Percentiles rank a stretch among this genome's conserved stretches.
These are phyloP conservation scores for Megacollybia marginata DNA, from an alignment of 768 basidiomycete species.

Conservation along the genomic window DNA sequence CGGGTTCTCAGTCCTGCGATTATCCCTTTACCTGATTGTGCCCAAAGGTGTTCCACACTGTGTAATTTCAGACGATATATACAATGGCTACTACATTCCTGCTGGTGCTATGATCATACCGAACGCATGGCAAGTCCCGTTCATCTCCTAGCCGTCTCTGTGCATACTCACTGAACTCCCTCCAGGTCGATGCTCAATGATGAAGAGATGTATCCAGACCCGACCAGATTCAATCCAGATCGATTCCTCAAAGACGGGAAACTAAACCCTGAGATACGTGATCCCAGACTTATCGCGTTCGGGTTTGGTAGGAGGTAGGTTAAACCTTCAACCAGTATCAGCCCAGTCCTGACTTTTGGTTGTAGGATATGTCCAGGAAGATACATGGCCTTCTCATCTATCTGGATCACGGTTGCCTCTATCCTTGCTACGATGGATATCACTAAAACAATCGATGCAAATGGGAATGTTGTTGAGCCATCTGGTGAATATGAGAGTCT, in stretches of 20 bases:
- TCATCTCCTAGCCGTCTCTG: background rate
- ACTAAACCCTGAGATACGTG: background rate
- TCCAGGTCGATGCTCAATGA: slow-evolving; percentile 10
- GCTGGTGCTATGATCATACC: slow-evolving; percentile 5
- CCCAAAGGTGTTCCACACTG: slow-evolving; percentile 3
- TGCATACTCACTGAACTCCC: background rate
- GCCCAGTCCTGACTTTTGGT: no score
- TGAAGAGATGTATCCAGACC: slow-evolving; percentile 8
- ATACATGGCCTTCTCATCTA: slow-evolving; percentile 3
- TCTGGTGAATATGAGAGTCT: no score
- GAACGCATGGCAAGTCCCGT: background rate
- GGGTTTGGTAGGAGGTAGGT: slow-evolving; percentile 12
- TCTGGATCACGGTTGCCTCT: slow-evolving; percentile 7
- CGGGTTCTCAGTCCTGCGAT: background rate
- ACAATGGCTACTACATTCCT: slow-evolving; percentile 10
- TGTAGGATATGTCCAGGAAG: slow-evolving; percentile 8
- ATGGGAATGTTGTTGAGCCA: background rate
- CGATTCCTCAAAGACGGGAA: slow-evolving; percentile 9
- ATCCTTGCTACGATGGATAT: slow-evolving; percentile 6
- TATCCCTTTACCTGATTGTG: background rate
- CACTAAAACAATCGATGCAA: slow-evolving; percentile 6
- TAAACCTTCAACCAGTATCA: background rate
- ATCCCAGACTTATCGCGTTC: slow-evolving; percentile 6
- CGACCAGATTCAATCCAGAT: slow-evolving; percentile 9
- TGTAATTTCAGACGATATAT: slow-evolving; percentile 4